Percentiles rank a stretch among this genome's conserved stretches.
These are phyloP conservation scores for Pontederia paniculata DNA, from an alignment of 176 grass and related monocot species.

Conservation along the genomic window DNA sequence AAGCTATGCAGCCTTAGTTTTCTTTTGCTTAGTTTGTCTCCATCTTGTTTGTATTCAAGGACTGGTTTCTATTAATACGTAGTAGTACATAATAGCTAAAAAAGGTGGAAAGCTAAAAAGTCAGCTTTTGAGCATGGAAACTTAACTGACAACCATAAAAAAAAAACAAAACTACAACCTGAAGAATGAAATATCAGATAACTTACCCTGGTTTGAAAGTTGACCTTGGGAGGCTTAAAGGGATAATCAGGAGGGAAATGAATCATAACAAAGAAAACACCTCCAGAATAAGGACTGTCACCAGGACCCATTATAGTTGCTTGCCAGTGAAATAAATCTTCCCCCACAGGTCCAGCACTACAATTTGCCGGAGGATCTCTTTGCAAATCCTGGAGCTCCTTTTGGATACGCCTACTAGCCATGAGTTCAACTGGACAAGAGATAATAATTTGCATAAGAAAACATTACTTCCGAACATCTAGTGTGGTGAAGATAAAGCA, in stretches of 20 bases:
- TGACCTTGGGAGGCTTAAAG: constrained; percentile 87
- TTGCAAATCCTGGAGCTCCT: constrained; percentile 80
- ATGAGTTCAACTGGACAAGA: constrained; percentile 15
- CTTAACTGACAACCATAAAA: too few species aligned
- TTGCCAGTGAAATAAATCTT: constrained; percentile 88
- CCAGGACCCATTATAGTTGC: constrained; percentile 85
- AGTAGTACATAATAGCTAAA: too few species aligned
- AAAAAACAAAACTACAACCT: neutral
- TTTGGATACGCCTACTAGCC: constrained; percentile 94
- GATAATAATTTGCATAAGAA: too few species aligned
- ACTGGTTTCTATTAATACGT: too few species aligned
- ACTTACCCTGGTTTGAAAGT: constrained; percentile 78
- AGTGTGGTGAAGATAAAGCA: too few species aligned
- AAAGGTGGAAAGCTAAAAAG: too few species aligned
- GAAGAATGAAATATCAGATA: neutral
- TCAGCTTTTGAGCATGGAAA: too few species aligned
- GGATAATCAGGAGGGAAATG: constrained; percentile 94
- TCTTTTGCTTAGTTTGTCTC: too few species aligned
- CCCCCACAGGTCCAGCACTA: constrained; percentile 75
- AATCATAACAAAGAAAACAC: constrained; percentile 81
- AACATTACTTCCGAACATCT: too few species aligned
- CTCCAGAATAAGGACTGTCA: constrained; percentile 77
- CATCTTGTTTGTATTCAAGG: too few species aligned
- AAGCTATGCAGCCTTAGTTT: too few species aligned
- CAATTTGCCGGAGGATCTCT: constrained; percentile 80